These are phyloP conservation scores for Mycena indigotica DNA, from an alignment of 768 basidiomycete species.

Conservation along the genomic window DNA sequence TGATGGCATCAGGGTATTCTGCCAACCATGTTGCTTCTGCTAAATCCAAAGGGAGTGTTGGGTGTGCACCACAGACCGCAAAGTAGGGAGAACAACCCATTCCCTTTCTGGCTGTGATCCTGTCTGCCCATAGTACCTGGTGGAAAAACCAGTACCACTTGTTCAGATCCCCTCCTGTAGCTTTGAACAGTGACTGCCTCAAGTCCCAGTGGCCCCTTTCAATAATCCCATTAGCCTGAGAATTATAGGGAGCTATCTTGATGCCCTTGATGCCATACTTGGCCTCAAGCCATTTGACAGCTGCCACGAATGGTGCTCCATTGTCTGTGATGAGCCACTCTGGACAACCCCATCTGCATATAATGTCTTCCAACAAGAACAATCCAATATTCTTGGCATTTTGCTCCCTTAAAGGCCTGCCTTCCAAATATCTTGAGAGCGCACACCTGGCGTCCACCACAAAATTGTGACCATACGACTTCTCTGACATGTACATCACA, in stretches of 20 bases:
- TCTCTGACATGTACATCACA: slow-evolving; percentile 29
- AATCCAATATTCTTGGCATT: slow-evolving; percentile 22
- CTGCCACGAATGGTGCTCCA: slow-evolving; percentile 32
- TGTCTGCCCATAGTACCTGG: slow-evolving; percentile 27
- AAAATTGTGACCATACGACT: slow-evolving; percentile 23
- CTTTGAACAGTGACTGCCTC: slow-evolving; percentile 26
- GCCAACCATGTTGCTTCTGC: slow-evolving; percentile 31
- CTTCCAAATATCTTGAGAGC: slow-evolving; percentile 27
- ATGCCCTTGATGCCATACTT: slow-evolving; percentile 41
- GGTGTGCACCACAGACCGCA: slow-evolving; percentile 23
- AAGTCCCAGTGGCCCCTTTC: slow-evolving; percentile 35
- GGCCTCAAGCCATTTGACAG: slow-evolving; percentile 20
- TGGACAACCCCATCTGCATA: slow-evolving; percentile 42
- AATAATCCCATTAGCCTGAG: slow-evolving; percentile 40
- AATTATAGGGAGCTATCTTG: slow-evolving; percentile 45
- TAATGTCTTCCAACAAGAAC: slow-evolving; percentile 33
- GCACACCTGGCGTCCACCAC: slow-evolving; percentile 31
- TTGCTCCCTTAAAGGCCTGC: slow-evolving; percentile 22
- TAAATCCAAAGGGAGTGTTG: slow-evolving; percentile 27
- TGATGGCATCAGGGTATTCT: slow-evolving; percentile 5
- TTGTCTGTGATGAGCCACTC: slow-evolving; percentile 40
- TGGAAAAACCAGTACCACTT: slow-evolving; percentile 26
- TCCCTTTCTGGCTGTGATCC: slow-evolving; percentile 13
- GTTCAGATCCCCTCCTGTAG: slow-evolving; percentile 15
- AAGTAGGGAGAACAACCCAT: slow-evolving; percentile 26